phyloP scores from a whole-genome alignment of 192 early-diverging fungal genomes.

The Irineochytrium annulatum region DNA sequence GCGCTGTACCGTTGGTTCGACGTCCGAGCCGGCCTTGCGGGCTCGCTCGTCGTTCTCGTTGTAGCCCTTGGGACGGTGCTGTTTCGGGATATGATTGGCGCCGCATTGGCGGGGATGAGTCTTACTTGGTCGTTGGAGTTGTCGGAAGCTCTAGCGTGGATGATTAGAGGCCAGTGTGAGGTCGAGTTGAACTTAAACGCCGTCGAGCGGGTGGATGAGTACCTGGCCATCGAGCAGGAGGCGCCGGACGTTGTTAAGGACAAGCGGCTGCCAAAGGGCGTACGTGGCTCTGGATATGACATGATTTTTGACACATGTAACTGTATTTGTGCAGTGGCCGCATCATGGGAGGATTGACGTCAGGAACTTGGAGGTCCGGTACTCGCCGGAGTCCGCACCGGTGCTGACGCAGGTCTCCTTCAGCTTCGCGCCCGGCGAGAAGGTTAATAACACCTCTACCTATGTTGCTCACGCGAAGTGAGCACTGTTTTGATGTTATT shows the following conservation, averaged over 20 bases:
- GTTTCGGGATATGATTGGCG: conserved; percentile 41
- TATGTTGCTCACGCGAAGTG: too few relatives aligned
- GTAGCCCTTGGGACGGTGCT: conserved; percentile 1
- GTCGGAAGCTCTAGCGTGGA: conserved; percentile 40
- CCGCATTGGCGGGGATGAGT: conserved; percentile 77
- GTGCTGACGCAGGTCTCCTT: conserved; percentile 43
- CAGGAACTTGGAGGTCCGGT: conserved; percentile 64
- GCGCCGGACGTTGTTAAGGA: conserved; percentile 57
- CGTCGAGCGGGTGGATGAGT: conserved; percentile 85
- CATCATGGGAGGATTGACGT: conserved; percentile 62
- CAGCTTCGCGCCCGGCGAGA: conserved; percentile 26
- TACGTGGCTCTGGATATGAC: not conserved
- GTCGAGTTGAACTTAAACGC: conserved; percentile 63
- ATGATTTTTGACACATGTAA: not conserved
- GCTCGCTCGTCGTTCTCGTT: conserved; percentile 3
- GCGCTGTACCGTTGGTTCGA: conserved; percentile 64
- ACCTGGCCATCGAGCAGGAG: conserved; percentile 77
- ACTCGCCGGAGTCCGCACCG: conserved; percentile 64
- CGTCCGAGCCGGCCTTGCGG: conserved; percentile 67
- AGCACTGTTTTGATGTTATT: too few relatives aligned
- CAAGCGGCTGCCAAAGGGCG: conserved; percentile 21
- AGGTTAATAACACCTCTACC: too few relatives aligned
- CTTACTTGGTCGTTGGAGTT: conserved; percentile 76
- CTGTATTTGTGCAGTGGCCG: conserved; percentile 55
- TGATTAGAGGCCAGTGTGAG: conserved; percentile 40